These are phyloP conservation scores for Mortierella sp. DNA, from an alignment of 371 early-diverging fungal species.

Conservation along the genomic window DNA sequence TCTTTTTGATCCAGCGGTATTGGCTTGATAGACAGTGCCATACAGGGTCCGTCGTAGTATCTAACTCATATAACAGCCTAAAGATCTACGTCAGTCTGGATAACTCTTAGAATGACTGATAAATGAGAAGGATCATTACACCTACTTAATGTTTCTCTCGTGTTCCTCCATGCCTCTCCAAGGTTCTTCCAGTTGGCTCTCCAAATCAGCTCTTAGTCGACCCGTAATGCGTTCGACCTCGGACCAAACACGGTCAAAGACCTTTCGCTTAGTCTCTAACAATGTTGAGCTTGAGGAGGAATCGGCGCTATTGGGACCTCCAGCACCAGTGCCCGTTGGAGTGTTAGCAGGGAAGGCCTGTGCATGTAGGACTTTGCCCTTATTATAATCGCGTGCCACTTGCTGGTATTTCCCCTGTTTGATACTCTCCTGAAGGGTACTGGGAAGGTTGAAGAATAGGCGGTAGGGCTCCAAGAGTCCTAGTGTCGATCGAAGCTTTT, in stretches of 20 bases:
- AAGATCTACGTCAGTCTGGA: background rate
- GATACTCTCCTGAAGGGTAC: conserved; percentile 82
- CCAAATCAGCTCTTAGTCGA: conserved; percentile 75
- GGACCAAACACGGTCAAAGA: conserved; percentile 95
- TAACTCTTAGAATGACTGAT: background rate
- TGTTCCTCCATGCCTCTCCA: conserved; percentile 89
- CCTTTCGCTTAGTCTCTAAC: conserved; percentile 73
- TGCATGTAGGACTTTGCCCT: conserved; percentile 78
- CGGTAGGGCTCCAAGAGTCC: conserved; percentile 90
- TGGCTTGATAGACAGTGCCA: conserved; percentile 91
- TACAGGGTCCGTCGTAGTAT: conserved; percentile 88
- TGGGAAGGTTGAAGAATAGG: conserved; percentile 95
- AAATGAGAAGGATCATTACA: background rate
- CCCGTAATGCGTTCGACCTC: conserved; percentile 89
- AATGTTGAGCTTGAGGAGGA: conserved; percentile 48
- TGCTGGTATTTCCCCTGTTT: conserved; percentile 88
- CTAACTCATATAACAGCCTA: conserved; percentile 83
- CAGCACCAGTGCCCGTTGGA: background rate
- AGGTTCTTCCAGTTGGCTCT: conserved; percentile 80
- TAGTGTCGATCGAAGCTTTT: conserved; percentile 92
- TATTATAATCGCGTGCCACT: conserved; percentile 95
- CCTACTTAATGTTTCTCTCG: conserved; percentile 87
- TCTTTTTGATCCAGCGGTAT: conserved; percentile 86
- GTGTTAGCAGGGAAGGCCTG: conserved; percentile 45
- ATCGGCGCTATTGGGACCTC: conserved; percentile 14